phyloP scores from a whole-genome alignment of 2,329 filamentous ascomycete species.

The Stromatinia cepivora region DNA sequence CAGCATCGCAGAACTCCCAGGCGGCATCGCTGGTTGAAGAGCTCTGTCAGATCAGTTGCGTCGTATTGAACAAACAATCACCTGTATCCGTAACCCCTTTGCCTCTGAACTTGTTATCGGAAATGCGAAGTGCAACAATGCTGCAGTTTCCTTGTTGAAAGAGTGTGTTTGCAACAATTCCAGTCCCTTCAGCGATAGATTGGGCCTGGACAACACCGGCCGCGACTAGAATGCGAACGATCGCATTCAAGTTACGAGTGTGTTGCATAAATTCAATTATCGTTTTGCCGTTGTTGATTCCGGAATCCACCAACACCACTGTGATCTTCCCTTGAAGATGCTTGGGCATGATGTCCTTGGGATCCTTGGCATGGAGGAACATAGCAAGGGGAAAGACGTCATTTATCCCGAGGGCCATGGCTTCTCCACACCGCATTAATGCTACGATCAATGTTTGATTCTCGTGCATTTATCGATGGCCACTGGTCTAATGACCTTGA shows the following conservation, averaged over 20 bases:
- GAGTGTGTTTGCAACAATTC: conserved; percentile 22
- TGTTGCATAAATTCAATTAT: conserved; percentile 50
- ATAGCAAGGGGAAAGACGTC: conserved; percentile 53
- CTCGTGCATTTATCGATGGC: conserved; percentile 51
- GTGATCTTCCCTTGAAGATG: conserved; percentile 46
- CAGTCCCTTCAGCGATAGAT: conserved; percentile 26
- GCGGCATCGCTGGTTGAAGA: background rate
- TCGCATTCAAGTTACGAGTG: conserved; percentile 45
- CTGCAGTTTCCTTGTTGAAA: conserved; percentile 36
- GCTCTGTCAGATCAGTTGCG: conserved; percentile 35
- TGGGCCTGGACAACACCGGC: conserved; percentile 55
- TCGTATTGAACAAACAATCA: conserved; percentile 59
- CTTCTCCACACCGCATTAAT: conserved; percentile 63
- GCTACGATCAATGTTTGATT: conserved; percentile 54
- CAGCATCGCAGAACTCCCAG: background rate
- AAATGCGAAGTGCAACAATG: conserved; percentile 53
- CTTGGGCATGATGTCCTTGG: conserved; percentile 46
- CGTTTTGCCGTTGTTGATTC: conserved; percentile 58
- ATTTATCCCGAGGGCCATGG: conserved; percentile 60
- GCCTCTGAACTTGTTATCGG: conserved; percentile 57
- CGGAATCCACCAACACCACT: conserved; percentile 59
- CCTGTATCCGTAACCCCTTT: conserved; percentile 57
- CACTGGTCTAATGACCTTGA: conserved; percentile 47
- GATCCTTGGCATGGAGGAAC: conserved; percentile 50
- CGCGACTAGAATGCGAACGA: conserved; percentile 53